phyloP scores from a whole-genome alignment of 345 rosid species.

The Acer campestre region DNA sequence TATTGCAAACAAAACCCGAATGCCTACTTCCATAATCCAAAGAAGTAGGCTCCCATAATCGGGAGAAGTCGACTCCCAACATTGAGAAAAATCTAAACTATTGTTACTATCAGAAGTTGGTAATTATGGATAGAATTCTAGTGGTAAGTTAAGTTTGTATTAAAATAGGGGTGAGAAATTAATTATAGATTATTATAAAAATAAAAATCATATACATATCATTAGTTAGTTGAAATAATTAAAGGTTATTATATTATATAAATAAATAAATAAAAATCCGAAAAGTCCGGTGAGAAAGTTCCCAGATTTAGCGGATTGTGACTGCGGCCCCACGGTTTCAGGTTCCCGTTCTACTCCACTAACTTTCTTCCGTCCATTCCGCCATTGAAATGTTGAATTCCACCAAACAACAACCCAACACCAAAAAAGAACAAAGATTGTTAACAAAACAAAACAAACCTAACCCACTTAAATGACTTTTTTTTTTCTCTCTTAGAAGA shows the following conservation, averaged over 20 bases:
- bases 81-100: too few species aligned
- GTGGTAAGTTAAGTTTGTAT: too few species aligned
- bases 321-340: slow-evolving; percentile 21
- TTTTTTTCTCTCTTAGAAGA: too few species aligned
- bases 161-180: too few species aligned
- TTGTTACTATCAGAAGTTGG: too few species aligned
- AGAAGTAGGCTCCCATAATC: too few species aligned
- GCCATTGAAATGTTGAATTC: slow-evolving; percentile 40
- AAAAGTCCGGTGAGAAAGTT: slow-evolving; percentile 20
- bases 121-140: too few species aligned
- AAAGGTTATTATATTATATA: not conserved
- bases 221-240: not conserved
- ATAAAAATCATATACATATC: too few species aligned
- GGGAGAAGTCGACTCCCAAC: too few species aligned
- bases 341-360: not conserved
- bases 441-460: not conserved
- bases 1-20: too few species aligned
- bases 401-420: not conserved
- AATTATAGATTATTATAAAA: too few species aligned
- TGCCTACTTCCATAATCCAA: too few species aligned
- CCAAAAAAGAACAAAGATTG: not conserved
- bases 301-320: slow-evolving; percentile 10
- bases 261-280: slow-evolving; percentile 2
- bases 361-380: slow-evolving; percentile 44
- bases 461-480: not conserved